Evolutionary conservation across 2,329 filamentous ascomycete species (phyloP).

Genomic region (Aspergillus unguis): DNA sequence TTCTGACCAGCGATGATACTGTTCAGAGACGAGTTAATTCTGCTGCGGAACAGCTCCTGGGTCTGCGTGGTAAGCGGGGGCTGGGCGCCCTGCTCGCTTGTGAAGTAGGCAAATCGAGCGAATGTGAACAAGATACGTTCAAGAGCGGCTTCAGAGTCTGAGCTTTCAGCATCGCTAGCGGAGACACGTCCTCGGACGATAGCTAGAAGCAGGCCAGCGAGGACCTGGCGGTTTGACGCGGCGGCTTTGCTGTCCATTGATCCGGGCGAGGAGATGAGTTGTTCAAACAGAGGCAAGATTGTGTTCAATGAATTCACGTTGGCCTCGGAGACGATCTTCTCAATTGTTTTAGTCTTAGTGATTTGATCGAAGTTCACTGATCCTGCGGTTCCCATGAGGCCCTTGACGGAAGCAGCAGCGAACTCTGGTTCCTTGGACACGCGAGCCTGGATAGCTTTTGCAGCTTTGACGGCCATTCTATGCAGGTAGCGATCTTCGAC

Average conservation of each 20-base stretch:
- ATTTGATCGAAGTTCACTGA: constrained; percentile 78
- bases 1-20: constrained; percentile 46
- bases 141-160: constrained; percentile 42
- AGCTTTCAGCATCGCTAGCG: constrained; percentile 27
- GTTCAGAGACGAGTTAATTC: constrained; percentile 55
- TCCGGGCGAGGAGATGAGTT: constrained; percentile 47
- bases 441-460: constrained; percentile 67
- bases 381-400: constrained; percentile 67
- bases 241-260: constrained; percentile 45
- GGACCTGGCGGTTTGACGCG: constrained; percentile 46
- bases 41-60: constrained; percentile 52
- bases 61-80: constrained; percentile 48
- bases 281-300: constrained; percentile 53
- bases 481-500: constrained; percentile 76
- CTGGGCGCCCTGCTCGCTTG: constrained; percentile 37
- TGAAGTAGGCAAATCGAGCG: constrained; percentile 51
- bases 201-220: constrained; percentile 53
- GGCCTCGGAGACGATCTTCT: constrained; percentile 65
- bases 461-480: constrained; percentile 69
- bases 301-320: constrained; percentile 49
- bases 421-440: constrained; percentile 60
- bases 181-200: constrained; percentile 44
- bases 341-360: constrained; percentile 81
- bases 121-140: constrained; percentile 46
- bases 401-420: constrained; percentile 59